A percentile compares a stretch with the other conserved stretches of the same genome.
Evolutionary conservation across 2,329 filamentous ascomycete genomes (phyloP).

Genomic region (Exophiala bonariae): DNA sequence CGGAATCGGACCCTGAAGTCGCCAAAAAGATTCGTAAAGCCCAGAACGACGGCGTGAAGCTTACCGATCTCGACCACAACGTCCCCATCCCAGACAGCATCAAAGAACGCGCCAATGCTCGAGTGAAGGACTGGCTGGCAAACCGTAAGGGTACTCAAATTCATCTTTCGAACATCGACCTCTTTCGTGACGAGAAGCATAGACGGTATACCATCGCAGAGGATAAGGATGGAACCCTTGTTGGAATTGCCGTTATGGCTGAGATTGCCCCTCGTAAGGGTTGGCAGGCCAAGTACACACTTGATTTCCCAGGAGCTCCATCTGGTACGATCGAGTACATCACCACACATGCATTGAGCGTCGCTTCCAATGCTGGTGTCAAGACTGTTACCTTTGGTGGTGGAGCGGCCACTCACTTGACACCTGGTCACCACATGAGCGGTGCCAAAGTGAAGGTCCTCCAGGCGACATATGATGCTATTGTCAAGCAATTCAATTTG

Average conservation of each 20-base stretch:
- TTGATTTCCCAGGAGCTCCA: constrained; percentile 87
- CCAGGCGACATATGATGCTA: constrained; percentile 75
- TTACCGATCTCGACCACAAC: constrained; percentile 70
- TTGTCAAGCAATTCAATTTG: constrained; percentile 79
- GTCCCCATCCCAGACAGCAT: constrained; percentile 65
- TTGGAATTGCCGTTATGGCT: constrained; percentile 77
- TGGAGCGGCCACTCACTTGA: constrained; percentile 72
- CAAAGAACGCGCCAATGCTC: constrained; percentile 66
- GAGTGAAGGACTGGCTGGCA: constrained; percentile 76
- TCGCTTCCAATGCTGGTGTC: constrained; percentile 58
- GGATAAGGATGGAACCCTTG: constrained; percentile 70
- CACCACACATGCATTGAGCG: constrained; percentile 69
- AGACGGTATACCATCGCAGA: constrained; percentile 82
- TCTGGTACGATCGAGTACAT: constrained; percentile 83
- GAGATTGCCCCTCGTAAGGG: constrained; percentile 78
- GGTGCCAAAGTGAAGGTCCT: constrained; percentile 79
- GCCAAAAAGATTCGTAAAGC: constrained; percentile 77
- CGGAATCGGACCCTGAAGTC: constrained; percentile 64
- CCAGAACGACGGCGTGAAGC: constrained; percentile 79
- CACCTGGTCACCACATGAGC: constrained; percentile 77
- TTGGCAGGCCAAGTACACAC: constrained; percentile 94
- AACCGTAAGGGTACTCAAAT: constrained; percentile 82
- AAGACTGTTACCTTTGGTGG: constrained; percentile 81
- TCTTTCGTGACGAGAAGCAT: constrained; percentile 82
- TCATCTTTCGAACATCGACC: constrained; percentile 84